Conservation (phyloP, 805 yeast genomes). For the Sugiyamaella valdiviana region DNA sequence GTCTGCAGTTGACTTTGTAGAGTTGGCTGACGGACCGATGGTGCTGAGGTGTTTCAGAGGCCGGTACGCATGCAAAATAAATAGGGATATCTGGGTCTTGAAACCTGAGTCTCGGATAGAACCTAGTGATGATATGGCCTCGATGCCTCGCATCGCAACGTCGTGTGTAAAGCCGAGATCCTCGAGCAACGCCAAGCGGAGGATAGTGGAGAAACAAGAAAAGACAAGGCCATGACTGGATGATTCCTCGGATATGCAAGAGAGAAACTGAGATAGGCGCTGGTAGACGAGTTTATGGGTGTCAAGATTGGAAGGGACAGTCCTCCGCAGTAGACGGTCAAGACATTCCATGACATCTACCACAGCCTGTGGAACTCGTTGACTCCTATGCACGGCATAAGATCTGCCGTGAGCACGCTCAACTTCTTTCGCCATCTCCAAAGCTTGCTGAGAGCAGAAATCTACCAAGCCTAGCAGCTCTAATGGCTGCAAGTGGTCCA, state of each 20-base stretch:
- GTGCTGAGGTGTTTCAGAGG: conserved; percentile 1
- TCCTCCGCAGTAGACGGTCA: conserved; percentile 1
- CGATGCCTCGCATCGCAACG: neutral
- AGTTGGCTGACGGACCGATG: neutral
- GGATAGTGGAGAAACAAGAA: conserved; percentile 1
- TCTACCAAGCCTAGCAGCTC: conserved; percentile 3
- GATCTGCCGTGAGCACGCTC: neutral
- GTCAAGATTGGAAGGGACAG: neutral
- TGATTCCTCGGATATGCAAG: conserved; percentile 5
- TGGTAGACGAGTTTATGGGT: neutral
- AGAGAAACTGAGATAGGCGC: conserved; percentile 2
- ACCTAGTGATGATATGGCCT: neutral
- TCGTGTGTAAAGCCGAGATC: neutral
- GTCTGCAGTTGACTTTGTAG: neutral
- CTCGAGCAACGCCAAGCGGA: conserved; percentile 1
- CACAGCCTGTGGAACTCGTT: conserved; percentile 8
- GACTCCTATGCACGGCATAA: neutral
- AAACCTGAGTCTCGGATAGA: neutral
- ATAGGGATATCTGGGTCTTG: conserved; percentile 4
- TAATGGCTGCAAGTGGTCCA: conserved; percentile 16
- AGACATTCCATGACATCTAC: conserved; percentile 7
- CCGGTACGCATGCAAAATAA: conserved; percentile 5
- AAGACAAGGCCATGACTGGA: conserved; percentile 8
- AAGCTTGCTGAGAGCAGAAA: neutral
- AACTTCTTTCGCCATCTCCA: neutral